Conservation (phyloP, 495 filamentous ascomycete species). For the Aspergillus nidulans region DNA sequence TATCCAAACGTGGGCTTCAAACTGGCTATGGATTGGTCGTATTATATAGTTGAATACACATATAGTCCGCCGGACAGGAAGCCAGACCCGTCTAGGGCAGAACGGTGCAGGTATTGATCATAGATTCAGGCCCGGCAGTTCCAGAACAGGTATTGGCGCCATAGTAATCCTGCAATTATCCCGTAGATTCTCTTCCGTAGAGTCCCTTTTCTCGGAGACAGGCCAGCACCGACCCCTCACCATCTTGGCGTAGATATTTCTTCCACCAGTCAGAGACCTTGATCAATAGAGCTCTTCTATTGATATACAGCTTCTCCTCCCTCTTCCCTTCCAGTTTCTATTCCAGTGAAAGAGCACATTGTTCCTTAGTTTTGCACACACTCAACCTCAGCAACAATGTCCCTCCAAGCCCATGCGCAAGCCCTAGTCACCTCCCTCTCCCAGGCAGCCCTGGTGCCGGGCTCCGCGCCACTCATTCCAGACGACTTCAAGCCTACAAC, state of each 20-base stretch:
- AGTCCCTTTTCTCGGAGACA: neutral
- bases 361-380: neutral
- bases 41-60: too few species aligned
- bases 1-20: too few species aligned
- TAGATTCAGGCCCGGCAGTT: too few species aligned
- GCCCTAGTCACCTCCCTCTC: slow-evolving; percentile 5
- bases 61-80: too few species aligned
- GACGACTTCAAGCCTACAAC: slow-evolving; percentile 6
- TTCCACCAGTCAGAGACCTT: slow-evolving; percentile 6
- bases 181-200: too few species aligned
- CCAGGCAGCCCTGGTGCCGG: slow-evolving; percentile 5
- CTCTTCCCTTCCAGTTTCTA: neutral
- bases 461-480: slow-evolving; percentile 9
- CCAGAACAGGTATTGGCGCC: too few species aligned
- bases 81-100: too few species aligned
- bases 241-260: slow-evolving; percentile 1
- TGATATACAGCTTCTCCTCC: slow-evolving; percentile 3
- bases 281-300: neutral
- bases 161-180: too few species aligned
- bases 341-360: too few species aligned
- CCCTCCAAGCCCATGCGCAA: slow-evolving; percentile 2
- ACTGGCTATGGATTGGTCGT: too few species aligned
- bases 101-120: too few species aligned
- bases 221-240: slow-evolving; percentile 2
- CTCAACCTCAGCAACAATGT: neutral